Evolutionary conservation across 192 early-diverging fungal species (phyloP).

Genomic region (Pecoramyces ruminantium): DNA sequence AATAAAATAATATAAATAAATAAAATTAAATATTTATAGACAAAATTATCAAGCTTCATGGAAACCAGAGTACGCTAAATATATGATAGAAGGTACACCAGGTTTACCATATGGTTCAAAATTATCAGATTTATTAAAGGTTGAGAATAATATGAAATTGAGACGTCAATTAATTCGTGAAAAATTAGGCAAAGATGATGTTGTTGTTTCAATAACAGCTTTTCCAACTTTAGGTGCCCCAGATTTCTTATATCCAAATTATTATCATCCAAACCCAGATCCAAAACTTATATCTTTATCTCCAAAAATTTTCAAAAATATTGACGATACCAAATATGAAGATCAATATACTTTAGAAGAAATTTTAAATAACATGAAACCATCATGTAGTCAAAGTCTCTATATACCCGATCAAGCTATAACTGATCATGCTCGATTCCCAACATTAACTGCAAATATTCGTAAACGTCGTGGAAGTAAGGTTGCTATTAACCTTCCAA

Average conservation of each 20-base stretch:
- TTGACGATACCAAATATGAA: background rate
- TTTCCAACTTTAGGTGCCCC: slow-evolving; percentile 77
- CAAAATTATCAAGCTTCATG: slow-evolving; percentile 54
- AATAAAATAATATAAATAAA: background rate
- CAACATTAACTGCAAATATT: slow-evolving; percentile 87
- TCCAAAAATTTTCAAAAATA: slow-evolving; percentile 1
- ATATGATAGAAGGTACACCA: slow-evolving; percentile 93
- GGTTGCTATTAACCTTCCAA: slow-evolving; percentile 88
- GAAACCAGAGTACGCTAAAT: slow-evolving; percentile 92
- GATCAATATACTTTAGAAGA: background rate
- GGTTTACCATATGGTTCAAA: slow-evolving; percentile 75
- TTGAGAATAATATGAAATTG: slow-evolving; percentile 76
- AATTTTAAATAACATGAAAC: background rate
- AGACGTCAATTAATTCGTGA: slow-evolving; percentile 2
- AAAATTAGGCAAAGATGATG: slow-evolving; percentile 50
- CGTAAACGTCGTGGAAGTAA: slow-evolving; percentile 79
- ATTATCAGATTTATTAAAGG: slow-evolving; percentile 56
- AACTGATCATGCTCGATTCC: slow-evolving; percentile 84
- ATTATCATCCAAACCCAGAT: background rate
- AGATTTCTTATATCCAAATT: slow-evolving; percentile 51
- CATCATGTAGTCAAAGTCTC: slow-evolving; percentile 35
- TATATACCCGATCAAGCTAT: slow-evolving; percentile 91
- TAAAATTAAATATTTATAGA: slow-evolving; percentile 12
- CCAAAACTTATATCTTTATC: slow-evolving; percentile 1
- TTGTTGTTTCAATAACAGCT: slow-evolving; percentile 63